These are phyloP conservation scores for Sordariomycetes sp. DNA, from an alignment of 2,329 filamentous ascomycete species.

Conservation along the genomic window DNA sequence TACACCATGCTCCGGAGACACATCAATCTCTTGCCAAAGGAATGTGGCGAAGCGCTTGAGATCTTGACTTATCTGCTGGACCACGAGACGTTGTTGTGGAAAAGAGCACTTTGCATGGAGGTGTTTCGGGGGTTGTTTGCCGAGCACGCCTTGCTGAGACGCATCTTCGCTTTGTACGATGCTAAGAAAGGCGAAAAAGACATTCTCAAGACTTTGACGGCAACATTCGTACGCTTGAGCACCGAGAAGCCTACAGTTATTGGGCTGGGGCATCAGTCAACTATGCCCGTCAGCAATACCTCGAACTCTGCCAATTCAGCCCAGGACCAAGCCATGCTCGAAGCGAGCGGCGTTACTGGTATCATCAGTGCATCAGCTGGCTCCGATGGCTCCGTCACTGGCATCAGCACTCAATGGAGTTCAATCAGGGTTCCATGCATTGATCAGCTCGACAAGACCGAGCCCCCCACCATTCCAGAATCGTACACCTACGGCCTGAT, in stretches of 20 bases:
- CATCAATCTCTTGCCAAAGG: conserved; percentile 61
- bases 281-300: conserved; percentile 54
- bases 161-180: conserved; percentile 77
- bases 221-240: conserved; percentile 83
- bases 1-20: conserved; percentile 75
- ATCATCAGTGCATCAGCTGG: conserved; percentile 70
- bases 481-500: conserved; percentile 91
- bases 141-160: conserved; percentile 67
- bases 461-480: conserved; percentile 74
- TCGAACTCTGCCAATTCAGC: conserved; percentile 29
- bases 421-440: conserved; percentile 78
- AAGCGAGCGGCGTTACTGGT: conserved; percentile 78
- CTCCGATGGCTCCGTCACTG: conserved; percentile 57
- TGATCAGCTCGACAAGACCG: conserved; percentile 87
- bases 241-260: conserved; percentile 86
- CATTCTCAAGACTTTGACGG: conserved; percentile 73
- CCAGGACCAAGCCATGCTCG: conserved; percentile 76
- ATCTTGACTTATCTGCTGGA: conserved; percentile 81
- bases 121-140: conserved; percentile 79
- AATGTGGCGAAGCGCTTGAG: conserved; percentile 76
- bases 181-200: conserved; percentile 60
- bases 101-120: conserved; percentile 82
- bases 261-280: conserved; percentile 81
- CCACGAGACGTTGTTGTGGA: conserved; percentile 78
- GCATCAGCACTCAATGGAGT: conserved; percentile 90